phyloP scores from a whole-genome alignment of 306 rosid genomes.

The Prunus persica region DNA sequence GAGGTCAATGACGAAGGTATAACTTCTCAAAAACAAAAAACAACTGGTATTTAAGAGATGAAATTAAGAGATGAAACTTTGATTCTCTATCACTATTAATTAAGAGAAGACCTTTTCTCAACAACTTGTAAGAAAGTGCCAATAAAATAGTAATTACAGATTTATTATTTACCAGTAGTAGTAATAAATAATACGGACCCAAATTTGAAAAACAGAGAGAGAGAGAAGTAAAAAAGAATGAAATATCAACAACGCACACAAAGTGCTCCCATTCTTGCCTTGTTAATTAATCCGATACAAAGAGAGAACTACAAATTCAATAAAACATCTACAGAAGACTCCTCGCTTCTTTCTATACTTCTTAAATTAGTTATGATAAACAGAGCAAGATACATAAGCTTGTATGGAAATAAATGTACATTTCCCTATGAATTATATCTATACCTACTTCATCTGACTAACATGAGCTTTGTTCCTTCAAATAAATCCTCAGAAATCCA shows the following conservation, averaged over 20 bases:
- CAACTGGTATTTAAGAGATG: too few species aligned
- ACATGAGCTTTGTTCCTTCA: conserved; percentile 3
- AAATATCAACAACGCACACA: neutral
- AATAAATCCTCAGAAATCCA: neutral
- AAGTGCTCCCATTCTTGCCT: too few species aligned
- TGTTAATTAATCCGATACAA: neutral
- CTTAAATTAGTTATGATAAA: conserved; percentile 3
- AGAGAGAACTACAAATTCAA: neutral
- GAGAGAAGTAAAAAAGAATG: neutral
- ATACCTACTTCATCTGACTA: conserved; percentile 12
- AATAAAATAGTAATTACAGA: too few species aligned
- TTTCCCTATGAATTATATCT: conserved; percentile 12
- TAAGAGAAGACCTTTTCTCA: too few species aligned
- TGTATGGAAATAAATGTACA: conserved; percentile 18
- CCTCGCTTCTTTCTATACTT: neutral
- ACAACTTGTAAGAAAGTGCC: too few species aligned
- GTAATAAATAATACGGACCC: too few species aligned
- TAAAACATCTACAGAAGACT: neutral
- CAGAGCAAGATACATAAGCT: neutral
- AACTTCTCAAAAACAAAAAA: too few species aligned
- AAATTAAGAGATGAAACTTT: too few species aligned
- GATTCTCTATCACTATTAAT: too few species aligned
- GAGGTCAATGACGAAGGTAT: too few species aligned
- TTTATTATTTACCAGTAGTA: too few species aligned
- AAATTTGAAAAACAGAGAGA: too few species aligned